Conservation (phyloP, 2,329 filamentous ascomycete genomes). For the Neophaeococcomyces mojaviensis region DNA sequence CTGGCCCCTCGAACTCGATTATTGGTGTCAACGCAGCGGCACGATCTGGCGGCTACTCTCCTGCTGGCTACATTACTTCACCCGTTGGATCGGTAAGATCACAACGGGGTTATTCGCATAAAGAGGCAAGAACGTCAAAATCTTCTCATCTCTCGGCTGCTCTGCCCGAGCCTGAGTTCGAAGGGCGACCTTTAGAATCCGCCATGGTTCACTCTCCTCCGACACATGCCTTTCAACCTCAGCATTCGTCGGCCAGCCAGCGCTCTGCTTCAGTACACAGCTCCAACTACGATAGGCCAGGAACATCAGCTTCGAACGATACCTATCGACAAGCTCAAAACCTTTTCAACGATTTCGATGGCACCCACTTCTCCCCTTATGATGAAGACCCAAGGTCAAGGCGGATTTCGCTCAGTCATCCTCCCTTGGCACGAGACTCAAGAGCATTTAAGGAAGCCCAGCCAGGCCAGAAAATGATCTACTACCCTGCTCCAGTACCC, state of each 20-base stretch:
- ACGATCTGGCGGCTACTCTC: constrained; percentile 35
- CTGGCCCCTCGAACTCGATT: constrained; percentile 36
- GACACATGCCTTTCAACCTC: constrained; percentile 16
- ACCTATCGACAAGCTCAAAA: constrained; percentile 37
- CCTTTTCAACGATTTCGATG: constrained; percentile 44
- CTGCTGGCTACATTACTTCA: constrained; percentile 31
- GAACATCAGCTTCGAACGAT: constrained; percentile 37
- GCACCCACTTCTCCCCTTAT: constrained; percentile 36
- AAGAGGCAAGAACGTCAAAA: constrained; percentile 30
- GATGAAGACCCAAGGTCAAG: constrained; percentile 21
- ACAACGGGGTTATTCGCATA: constrained; percentile 25
- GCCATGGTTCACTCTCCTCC: constrained; percentile 14
- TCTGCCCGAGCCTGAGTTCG: constrained; percentile 34
- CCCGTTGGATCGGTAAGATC: constrained; percentile 37
- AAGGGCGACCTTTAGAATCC: constrained; percentile 25
- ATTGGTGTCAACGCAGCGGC: constrained; percentile 29
- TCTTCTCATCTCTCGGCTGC: constrained; percentile 31
- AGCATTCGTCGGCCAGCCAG: neutral
- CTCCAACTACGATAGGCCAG: constrained; percentile 25
- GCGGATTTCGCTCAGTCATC: constrained; percentile 32
- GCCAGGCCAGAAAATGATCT: constrained; percentile 76
- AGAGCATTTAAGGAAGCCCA: constrained; percentile 33
- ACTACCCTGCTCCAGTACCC: constrained; percentile 90
- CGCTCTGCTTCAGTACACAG: constrained; percentile 4
- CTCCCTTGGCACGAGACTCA: constrained; percentile 33